Conservation (phyloP, 164 flowering plant species). For the Warburgia ugandensis region DNA sequence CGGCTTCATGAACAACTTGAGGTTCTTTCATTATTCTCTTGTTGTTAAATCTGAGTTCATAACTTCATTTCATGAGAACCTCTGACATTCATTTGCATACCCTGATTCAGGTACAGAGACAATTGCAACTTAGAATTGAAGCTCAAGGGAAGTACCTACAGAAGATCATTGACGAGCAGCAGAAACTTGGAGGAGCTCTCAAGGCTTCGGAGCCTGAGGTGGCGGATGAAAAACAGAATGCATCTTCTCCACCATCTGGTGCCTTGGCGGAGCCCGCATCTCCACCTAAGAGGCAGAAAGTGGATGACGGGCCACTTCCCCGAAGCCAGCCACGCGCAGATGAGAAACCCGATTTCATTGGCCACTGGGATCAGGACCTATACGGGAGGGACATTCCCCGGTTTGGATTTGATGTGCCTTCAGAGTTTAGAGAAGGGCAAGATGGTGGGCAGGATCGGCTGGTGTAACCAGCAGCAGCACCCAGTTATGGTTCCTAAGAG, state of each 20-base stretch:
- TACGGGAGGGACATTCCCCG: slow-evolving; percentile 17
- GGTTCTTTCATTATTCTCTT: slow-evolving; percentile 22
- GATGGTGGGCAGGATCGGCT: slow-evolving; percentile 3
- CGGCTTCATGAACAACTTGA: slow-evolving; percentile 72
- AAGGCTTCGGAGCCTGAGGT: slow-evolving; percentile 23
- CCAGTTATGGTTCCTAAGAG: slow-evolving; percentile 7
- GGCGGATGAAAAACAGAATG: slow-evolving; percentile 25
- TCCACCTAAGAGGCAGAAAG: slow-evolving; percentile 34
- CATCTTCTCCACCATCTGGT: slow-evolving; percentile 18
- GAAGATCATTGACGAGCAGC: slow-evolving; percentile 71
- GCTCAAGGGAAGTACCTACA: slow-evolving; percentile 72
- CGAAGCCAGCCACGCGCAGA: slow-evolving; percentile 8
- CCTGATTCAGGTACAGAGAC: slow-evolving; percentile 66
- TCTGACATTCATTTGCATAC: too few species aligned
- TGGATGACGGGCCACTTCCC: slow-evolving; percentile 15
- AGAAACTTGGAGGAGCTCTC: slow-evolving; percentile 43
- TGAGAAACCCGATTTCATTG: slow-evolving; percentile 18
- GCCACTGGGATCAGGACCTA: slow-evolving; percentile 24
- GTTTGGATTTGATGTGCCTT: slow-evolving; percentile 16
- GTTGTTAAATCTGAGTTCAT: background rate
- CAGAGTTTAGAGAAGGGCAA: slow-evolving; percentile 16
- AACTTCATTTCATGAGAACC: slow-evolving; percentile 1
- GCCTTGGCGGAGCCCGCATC: slow-evolving; percentile 13
- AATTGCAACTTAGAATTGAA: slow-evolving; percentile 67
- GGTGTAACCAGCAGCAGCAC: slow-evolving; percentile 3